phyloP scores from a whole-genome alignment of 176 grass and related monocot genomes.

The Oropetium thomaeum region DNA sequence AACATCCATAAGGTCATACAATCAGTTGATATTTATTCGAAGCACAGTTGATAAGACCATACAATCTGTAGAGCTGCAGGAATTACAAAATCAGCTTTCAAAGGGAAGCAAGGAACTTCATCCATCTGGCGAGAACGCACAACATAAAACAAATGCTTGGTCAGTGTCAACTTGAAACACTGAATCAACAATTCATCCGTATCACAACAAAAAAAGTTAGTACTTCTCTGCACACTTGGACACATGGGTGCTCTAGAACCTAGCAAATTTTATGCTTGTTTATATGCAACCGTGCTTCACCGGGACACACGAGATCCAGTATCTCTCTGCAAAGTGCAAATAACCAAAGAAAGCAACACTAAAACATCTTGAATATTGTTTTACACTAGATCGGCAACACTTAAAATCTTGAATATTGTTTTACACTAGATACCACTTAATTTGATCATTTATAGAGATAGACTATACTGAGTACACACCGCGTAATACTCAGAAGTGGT shows the following conservation, averaged over 20 bases:
- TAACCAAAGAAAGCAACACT: no score
- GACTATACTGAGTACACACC: not conserved
- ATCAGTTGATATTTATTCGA: not conserved
- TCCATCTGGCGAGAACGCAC: not conserved
- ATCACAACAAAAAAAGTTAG: not conserved
- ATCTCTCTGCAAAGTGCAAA: not conserved
- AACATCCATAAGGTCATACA: no score
- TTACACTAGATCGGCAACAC: not conserved
- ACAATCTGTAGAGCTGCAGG: not conserved
- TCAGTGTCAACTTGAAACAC: not conserved
- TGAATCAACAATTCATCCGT: not conserved
- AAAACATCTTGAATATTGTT: not conserved
- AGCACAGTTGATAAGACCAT: no score
- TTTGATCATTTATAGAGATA: not conserved
- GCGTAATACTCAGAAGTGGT: not conserved
- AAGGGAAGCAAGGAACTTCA: not conserved
- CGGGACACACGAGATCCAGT: not conserved
- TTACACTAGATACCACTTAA: conserved; percentile 6
- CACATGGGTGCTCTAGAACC: conserved; percentile 18
- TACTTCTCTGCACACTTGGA: not conserved
- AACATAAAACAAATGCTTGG: not conserved
- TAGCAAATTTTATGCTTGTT: conserved; percentile 3
- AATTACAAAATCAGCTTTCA: not conserved
- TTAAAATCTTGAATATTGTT: not conserved
- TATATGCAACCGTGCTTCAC: not conserved